Evolutionary conservation across 2,329 filamentous ascomycete species (phyloP), one percentile per base, ranked within the genome.

Genomic region (Hymenoscyphus infarciens): DNA sequence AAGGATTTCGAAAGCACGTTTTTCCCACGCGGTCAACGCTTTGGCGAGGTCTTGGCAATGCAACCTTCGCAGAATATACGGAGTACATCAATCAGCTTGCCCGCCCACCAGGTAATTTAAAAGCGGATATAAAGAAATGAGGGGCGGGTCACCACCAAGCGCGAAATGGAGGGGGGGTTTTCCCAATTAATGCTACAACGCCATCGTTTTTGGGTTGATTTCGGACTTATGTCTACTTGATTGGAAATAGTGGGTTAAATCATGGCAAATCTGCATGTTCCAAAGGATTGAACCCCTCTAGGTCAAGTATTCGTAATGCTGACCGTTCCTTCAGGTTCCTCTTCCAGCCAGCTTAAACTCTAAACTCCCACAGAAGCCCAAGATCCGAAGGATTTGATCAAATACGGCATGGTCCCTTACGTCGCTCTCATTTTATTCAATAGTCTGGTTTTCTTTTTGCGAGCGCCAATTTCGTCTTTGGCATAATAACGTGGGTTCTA

Each of bases 51-150:
- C 35, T 38, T 38, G 35, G 35, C 35, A 38, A 38, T 38, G 13
- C 35, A 38, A 15, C 35, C 13, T 38, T 16, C 13, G 35, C 35
- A 16, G 11, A 38, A 38, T 38, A 38, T 38, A 38, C 35, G 13
- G 13, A 15, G 35, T 38, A 16, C 35, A 38, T 38, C 13, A 38
- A 52, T 52, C 45, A 22, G 45, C 19, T 52, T 52, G 45, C 45
- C 45, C 45, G 45, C 19, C 45, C 45, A 5, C 19, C 10, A 22
- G 45, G 45, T 52, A 52, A 38, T 13, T 8, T 52, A 22, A 52
- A 52, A 52, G 45, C 45, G 45, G 45, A 52, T 25, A 52, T 52
- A 22, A 52, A 22, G 45, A 52, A 52, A 52, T 52, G 45, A 52
- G 45, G 22, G 45, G 45, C 45, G 45, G 45, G 45, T 52, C 19